Base-by-base conservation (phyloP, 352 stramenopile species). In the Pythium volutum region DNA sequence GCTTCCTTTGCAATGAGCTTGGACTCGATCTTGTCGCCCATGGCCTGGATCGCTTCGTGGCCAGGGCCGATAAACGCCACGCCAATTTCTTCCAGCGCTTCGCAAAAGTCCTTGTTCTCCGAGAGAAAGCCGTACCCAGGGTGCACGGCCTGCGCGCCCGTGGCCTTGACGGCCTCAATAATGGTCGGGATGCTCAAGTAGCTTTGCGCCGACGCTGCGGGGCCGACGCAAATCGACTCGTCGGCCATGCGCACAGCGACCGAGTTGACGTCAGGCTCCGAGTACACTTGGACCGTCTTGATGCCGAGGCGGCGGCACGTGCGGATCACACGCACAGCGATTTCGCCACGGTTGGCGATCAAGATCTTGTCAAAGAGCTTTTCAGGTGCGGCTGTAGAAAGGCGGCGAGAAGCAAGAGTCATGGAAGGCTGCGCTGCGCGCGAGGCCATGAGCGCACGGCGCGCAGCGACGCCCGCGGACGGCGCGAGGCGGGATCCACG, bases 331-430 rank as follows among this genome's bases (percentile, higher is more conserved):
- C 91, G 84, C 69, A 93, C 75, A 22, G 91, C 89, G 67, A 97
- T 97, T 52, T 97, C 80, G 52, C 91, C 91, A 51, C 91, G 82
- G 69, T 97, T 97, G 36, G 91, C 91, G 62, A 97, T 82, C 5
- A 97, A 74, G 50, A 97, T 95, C 74, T 97, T 97, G 62, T 87
- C 73, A 66, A 97, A 89, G 64, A 58, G 97, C 91, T 62, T 94
- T 88, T 43, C 70, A 4, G 66, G n/a, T 10, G 48, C 53, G 39
- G 67, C 64, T 46, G 75, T 52, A 48, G 73, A 52, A 25, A 76
- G 70, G 69, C 89, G 45, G 97, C 26, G 94, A 96, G 4, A 99
- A 94, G 42, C 96, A 96, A 70, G 98, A 98, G 26, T 96, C 97
- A 42, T 95, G 18, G 48, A 16, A 5, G 29, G 4, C 10, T 39